Percentiles rank a stretch among this genome's conserved stretches.
Evolutionary conservation across 495 filamentous ascomycete species (phyloP).

Genomic region (Aspergillus sclerotiicarbonarius): DNA sequence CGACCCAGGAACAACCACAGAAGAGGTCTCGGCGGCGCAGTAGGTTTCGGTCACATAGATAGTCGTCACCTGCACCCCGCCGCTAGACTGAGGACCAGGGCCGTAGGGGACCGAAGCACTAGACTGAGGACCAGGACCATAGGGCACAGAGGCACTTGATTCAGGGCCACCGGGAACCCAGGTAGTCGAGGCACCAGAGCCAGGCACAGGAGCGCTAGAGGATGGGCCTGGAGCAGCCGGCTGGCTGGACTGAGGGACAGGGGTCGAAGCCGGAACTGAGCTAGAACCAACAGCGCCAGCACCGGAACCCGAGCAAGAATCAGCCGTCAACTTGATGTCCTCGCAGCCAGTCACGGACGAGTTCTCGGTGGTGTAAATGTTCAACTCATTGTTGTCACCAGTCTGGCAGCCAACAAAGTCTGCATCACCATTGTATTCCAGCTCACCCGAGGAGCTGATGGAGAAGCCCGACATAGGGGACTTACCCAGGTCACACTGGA

Average conservation of each 20-base stretch:
- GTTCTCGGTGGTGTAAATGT: conserved; percentile 51
- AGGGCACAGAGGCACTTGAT: neutral
- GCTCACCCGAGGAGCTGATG: conserved; percentile 45
- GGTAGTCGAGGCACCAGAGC: conserved; percentile 1
- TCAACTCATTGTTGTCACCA: conserved; percentile 45
- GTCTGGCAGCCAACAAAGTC: conserved; percentile 56
- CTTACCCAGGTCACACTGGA: conserved; percentile 62
- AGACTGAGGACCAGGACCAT: neutral
- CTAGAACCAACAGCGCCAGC: conserved; percentile 20
- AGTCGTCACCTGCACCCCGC: neutral
- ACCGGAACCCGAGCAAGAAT: conserved; percentile 42
- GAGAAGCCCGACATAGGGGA: conserved; percentile 45
- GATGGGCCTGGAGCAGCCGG: conserved; percentile 5
- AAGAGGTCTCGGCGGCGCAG: conserved; percentile 5
- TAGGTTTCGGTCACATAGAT: conserved; percentile 25
- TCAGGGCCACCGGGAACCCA: conserved; percentile 1
- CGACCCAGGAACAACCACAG: neutral
- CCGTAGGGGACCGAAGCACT: neutral
- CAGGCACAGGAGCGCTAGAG: conserved; percentile 9
- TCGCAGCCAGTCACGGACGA: conserved; percentile 45
- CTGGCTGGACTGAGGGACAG: conserved; percentile 5
- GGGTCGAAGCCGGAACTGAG: conserved; percentile 14
- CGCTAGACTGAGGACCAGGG: neutral
- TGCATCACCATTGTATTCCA: conserved; percentile 42
- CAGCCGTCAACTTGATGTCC: conserved; percentile 46